Percentiles rank a stretch among this genome's conserved stretches.
phyloP scores from a whole-genome alignment of 768 basidiomycete species.

The Boletales sp. region DNA sequence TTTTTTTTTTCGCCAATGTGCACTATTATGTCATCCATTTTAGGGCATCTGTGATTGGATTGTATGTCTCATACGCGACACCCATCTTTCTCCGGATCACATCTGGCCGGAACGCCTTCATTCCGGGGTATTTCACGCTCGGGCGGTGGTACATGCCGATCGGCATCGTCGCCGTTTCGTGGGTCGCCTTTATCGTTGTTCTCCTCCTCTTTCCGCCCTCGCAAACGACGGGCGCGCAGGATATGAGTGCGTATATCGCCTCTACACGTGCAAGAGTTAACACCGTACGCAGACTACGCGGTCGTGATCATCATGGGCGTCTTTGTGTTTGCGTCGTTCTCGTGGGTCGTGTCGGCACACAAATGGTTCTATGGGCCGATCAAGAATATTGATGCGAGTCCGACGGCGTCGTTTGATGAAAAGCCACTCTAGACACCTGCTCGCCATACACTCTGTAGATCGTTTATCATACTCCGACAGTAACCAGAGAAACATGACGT shows the following conservation, averaged over 20 bases:
- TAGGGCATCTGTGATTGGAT: neutral
- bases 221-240: constrained; percentile 36
- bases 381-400: constrained; percentile 38
- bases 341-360: constrained; percentile 63
- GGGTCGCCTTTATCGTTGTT: constrained; percentile 61
- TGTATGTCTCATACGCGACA: neutral
- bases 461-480: no score
- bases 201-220: constrained; percentile 52
- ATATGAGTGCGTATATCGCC: constrained; percentile 50
- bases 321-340: constrained; percentile 59
- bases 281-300: constrained; percentile 50
- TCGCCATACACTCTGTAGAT: no score
- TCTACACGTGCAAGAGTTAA: no score
- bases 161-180: constrained; percentile 58
- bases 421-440: constrained; percentile 8
- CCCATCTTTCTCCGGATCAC: constrained; percentile 57
- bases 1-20: no score
- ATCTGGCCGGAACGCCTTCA: constrained; percentile 54
- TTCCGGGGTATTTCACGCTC: constrained; percentile 58
- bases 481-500: no score
- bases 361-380: constrained; percentile 76
- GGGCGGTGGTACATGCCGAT: constrained; percentile 59
- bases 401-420: constrained; percentile 4
- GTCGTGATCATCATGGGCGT: constrained; percentile 63
- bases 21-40: no score